Percentiles rank a stretch among this genome's conserved stretches.
Conservation (phyloP, 2,329 filamentous ascomycete species). For the Dothideomycetes sp. region DNA sequence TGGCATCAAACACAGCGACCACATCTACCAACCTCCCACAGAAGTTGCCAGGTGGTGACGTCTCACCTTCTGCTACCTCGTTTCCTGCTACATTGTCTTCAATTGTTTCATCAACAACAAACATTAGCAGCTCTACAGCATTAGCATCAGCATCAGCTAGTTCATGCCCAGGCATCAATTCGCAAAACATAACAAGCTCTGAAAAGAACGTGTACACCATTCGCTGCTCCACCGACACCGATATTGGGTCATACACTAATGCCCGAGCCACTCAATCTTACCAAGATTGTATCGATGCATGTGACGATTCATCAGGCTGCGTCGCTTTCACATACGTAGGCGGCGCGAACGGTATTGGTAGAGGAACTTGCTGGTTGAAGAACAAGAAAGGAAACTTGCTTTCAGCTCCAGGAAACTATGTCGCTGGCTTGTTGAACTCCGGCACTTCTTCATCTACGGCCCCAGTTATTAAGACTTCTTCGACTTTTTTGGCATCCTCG, state of each 20-base stretch:
- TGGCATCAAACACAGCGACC: constrained; percentile 7
- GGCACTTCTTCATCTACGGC: background rate
- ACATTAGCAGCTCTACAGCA: constrained; percentile 13
- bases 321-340: constrained; percentile 16
- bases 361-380: constrained; percentile 17
- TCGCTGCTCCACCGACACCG: constrained; percentile 15
- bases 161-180: constrained; percentile 7
- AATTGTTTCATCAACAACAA: constrained; percentile 14
- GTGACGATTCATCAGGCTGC: constrained; percentile 13
- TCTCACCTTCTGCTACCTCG: too few species aligned
- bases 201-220: constrained; percentile 11
- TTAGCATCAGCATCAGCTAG: constrained; percentile 7
- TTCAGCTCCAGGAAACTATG: constrained; percentile 10
- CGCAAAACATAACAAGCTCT: background rate
- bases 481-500: constrained; percentile 7
- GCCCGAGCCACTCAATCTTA: constrained; percentile 11
- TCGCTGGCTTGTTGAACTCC: constrained; percentile 11
- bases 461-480: background rate
- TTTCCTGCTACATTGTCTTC: too few species aligned
- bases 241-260: constrained; percentile 14
- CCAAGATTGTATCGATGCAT: constrained; percentile 14
- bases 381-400: constrained; percentile 9
- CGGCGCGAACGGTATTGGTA: constrained; percentile 1
- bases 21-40: background rate
- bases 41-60: too few species aligned